Conservation (phyloP, 1,284 basidiomycete species). For the Ceratobasidium papillatum region DNA sequence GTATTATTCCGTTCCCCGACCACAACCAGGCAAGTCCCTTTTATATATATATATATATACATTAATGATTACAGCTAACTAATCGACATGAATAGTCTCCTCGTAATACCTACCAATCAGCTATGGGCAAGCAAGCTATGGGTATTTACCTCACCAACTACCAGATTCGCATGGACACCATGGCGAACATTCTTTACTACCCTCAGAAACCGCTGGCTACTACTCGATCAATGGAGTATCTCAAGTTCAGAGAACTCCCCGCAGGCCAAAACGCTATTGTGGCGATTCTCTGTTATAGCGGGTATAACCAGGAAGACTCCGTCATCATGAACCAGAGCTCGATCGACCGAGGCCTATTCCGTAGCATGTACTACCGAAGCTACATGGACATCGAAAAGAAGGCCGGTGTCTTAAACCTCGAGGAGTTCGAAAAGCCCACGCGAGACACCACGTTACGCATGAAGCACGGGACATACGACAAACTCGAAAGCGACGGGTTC, state of each 20-base stretch:
- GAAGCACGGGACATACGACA: constrained; percentile 99
- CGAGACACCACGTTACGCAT: constrained; percentile 93
- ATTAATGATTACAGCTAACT: constrained; percentile 14
- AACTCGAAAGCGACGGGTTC: constrained; percentile 94
- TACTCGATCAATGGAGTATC: constrained; percentile 98
- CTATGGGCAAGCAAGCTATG: constrained; percentile 99
- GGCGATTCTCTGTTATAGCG: constrained; percentile 97
- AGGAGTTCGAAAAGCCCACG: constrained; percentile 97
- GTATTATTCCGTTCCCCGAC: constrained; percentile 99
- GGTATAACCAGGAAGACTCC: constrained; percentile 99
- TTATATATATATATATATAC: too few species aligned
- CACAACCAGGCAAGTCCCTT: constrained; percentile 85
- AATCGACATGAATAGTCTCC: constrained; percentile 72
- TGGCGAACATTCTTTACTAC: constrained; percentile 98
- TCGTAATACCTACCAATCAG: constrained; percentile 99
- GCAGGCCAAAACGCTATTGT: constrained; percentile 99
- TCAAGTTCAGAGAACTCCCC: constrained; percentile 96
- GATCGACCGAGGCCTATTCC: constrained; percentile 97
- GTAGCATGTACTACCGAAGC: constrained; percentile 97
- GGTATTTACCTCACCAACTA: constrained; percentile 98
- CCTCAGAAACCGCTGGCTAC: constrained; percentile 99
- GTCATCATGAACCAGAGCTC: constrained; percentile 99
- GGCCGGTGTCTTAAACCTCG: constrained; percentile 88
- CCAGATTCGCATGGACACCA: constrained; percentile 97
- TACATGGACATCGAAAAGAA: constrained; percentile 99